A percentile compares a stretch with the other conserved stretches of the same genome.
Evolutionary conservation across 23 red algal genomes (phyloP).

Genomic region (Gracilaria domingensis): DNA sequence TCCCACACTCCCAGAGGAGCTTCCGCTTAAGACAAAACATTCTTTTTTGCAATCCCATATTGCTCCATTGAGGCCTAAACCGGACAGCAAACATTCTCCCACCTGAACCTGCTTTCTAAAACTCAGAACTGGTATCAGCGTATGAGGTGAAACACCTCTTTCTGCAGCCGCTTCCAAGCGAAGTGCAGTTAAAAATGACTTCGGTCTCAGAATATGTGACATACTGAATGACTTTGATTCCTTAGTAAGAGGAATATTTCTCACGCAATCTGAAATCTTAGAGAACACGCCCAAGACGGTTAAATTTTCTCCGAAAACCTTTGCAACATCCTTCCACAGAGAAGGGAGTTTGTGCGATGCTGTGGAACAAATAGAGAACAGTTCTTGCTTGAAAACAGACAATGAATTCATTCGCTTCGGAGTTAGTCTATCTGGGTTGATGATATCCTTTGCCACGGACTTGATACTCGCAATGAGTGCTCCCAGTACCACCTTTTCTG

Average conservation of each 20-base stretch:
- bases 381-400: constrained; percentile 23
- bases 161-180: constrained; percentile 3
- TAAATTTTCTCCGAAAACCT: constrained; percentile 18
- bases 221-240: neutral
- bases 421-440: neutral
- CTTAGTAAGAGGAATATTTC: neutral
- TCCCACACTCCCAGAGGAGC: neutral
- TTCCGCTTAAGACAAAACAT: constrained; percentile 11
- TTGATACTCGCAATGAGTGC: neutral
- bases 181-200: constrained; percentile 29
- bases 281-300: neutral
- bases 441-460: neutral
- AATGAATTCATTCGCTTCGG: constrained; percentile 8
- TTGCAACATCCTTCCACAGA: constrained; percentile 24
- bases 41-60: neutral
- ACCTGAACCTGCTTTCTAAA: neutral
- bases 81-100: neutral
- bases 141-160: constrained; percentile 23
- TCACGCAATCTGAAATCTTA: constrained; percentile 13
- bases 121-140: neutral
- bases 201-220: constrained; percentile 8
- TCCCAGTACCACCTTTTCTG: constrained; percentile 4
- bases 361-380: constrained; percentile 16
- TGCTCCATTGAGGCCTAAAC: constrained; percentile 19
- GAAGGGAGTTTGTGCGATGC: constrained; percentile 3